Evolutionary conservation across 208 protist species (phyloP).

Genomic region (Leishmania major): DNA sequence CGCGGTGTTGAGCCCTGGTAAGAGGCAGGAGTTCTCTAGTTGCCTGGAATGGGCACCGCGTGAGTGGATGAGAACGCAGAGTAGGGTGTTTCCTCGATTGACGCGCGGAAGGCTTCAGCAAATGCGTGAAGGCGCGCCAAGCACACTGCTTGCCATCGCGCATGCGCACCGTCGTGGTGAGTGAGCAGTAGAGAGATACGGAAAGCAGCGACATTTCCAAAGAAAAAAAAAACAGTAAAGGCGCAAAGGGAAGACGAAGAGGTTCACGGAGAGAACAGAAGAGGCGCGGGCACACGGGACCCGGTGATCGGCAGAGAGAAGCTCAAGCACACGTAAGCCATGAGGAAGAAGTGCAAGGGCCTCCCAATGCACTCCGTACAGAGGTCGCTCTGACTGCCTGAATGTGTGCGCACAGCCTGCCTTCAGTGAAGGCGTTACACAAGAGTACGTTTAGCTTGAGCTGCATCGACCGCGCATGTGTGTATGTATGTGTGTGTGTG

Average conservation of each 20-base stretch:
- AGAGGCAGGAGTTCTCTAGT: not conserved
- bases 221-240: not conserved
- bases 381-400: not conserved
- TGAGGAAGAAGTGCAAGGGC: not conserved
- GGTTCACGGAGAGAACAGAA: not conserved
- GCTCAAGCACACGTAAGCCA: not conserved
- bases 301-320: not conserved
- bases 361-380: not conserved
- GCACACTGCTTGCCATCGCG: not conserved
- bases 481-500: not conserved
- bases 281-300: not conserved
- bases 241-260: not conserved
- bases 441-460: not conserved
- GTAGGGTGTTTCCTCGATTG: not conserved
- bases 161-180: not conserved
- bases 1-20: not conserved
- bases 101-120: not conserved
- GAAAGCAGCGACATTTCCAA: not conserved
- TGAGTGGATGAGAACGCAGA: not conserved
- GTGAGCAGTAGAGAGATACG: no score
- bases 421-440: not conserved
- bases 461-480: no score
- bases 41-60: not conserved
- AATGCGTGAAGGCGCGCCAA: not conserved
- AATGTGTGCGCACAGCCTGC: not conserved